These are phyloP conservation scores for Rhodotorula sp. DNA, from an alignment of 1,284 basidiomycete genomes.

Conservation along the genomic window DNA sequence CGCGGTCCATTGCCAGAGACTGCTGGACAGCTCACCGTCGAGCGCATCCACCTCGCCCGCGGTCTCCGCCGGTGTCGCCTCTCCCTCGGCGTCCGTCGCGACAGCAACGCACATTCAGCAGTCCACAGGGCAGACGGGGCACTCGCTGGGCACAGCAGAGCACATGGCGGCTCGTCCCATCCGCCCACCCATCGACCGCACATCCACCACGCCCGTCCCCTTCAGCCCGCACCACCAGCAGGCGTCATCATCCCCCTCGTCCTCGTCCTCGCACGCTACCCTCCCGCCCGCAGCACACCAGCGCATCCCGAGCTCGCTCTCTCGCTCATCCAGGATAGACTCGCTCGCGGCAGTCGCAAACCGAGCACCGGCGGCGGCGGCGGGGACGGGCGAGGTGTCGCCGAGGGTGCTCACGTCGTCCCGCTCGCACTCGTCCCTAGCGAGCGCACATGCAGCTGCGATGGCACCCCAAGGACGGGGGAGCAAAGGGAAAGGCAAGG, in stretches of 20 bases:
- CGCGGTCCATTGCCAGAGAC: too few species aligned
- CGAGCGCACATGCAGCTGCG: too few species aligned
- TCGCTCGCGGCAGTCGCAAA: slow-evolving; percentile 19
- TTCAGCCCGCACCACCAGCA: background rate
- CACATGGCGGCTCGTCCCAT: background rate
- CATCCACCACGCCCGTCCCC: background rate
- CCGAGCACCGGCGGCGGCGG: background rate
- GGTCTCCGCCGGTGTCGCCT: background rate
- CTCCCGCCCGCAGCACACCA: slow-evolving; percentile 7
- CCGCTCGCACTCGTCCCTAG: too few species aligned
- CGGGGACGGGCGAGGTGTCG: too few species aligned
- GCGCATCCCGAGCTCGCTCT: background rate
- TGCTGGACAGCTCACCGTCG: too few species aligned
- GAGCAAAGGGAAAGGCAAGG: too few species aligned
- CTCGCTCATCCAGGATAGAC: slow-evolving; percentile 9
- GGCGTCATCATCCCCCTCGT: background rate
- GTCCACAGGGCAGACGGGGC: too few species aligned
- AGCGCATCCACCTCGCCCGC: too few species aligned
- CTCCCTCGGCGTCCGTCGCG: background rate
- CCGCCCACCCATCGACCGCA: background rate
- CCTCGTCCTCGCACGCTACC: background rate
- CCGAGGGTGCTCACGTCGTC: background rate
- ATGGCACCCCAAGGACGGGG: too few species aligned
- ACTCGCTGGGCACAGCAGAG: too few species aligned
- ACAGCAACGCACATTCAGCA: background rate